A percentile compares a stretch with the other conserved stretches of the same genome.
Evolutionary conservation across 805 yeast genomes (phyloP).

Genomic region (Dipodascopsis uninucleata): DNA sequence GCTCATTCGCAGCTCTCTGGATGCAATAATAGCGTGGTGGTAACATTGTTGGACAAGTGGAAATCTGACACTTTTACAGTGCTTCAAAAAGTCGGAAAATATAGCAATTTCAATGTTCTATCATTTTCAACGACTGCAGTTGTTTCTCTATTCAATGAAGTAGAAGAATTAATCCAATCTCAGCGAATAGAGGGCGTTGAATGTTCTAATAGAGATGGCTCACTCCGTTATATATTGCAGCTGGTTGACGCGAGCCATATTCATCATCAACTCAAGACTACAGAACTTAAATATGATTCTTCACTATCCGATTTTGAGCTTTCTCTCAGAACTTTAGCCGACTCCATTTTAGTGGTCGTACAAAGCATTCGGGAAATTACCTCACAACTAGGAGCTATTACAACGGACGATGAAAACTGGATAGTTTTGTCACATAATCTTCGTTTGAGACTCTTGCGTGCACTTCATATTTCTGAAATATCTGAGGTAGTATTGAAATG

Average conservation of each 20-base stretch:
- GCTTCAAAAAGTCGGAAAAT: too few species aligned
- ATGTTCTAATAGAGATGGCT: too few species aligned
- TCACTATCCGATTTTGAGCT: slow-evolving; percentile 38
- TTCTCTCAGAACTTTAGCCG: slow-evolving; percentile 49
- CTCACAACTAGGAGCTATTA: slow-evolving; percentile 31
- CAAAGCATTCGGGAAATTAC: slow-evolving; percentile 50
- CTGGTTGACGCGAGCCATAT: too few species aligned
- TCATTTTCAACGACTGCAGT: too few species aligned
- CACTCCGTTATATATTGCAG: too few species aligned
- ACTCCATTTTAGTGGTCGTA: slow-evolving; percentile 60
- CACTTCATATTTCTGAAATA: slow-evolving; percentile 43
- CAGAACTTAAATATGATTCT: too few species aligned
- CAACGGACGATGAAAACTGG: slow-evolving; percentile 67
- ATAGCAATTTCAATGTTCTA: too few species aligned
- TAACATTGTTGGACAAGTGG: not conserved
- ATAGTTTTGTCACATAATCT: slow-evolving; percentile 48
- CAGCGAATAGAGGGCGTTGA: too few species aligned
- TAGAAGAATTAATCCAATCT: too few species aligned
- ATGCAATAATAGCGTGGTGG: not conserved
- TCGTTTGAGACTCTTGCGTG: slow-evolving; percentile 42
- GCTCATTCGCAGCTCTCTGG: not conserved
- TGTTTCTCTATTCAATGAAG: too few species aligned
- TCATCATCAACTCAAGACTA: too few species aligned
- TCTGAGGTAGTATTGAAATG: slow-evolving; percentile 38
- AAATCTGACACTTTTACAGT: too few species aligned